Base-by-base conservation (phyloP, 768 basidiomycete species). In the Naganishia friedmannii region DNA sequence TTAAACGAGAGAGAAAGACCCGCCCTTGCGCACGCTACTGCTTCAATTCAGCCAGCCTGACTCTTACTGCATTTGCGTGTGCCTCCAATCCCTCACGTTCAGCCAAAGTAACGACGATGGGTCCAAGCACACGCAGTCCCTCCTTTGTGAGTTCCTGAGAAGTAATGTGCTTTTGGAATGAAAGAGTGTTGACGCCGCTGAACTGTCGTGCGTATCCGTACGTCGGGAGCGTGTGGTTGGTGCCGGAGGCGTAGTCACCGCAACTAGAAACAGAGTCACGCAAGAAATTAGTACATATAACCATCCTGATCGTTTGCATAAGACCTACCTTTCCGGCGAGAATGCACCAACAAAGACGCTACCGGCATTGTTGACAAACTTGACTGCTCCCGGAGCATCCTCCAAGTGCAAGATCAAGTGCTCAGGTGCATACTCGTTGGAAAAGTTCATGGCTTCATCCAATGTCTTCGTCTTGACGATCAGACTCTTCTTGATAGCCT, bases 81-180 rank as follows among this genome's bases (percentile, higher is more conserved):
- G 92, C 96, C 74, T 91, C 88, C 17, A 99, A 82, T 12, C 92
- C 93, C 83, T 99, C 96, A 77, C 93, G 91, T 74, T 96, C 93
- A 1, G 96, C 96, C 37, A 99, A 82, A 3, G 88, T 91, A 23
- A 86, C 89, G 6, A 98, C 95, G 15, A 89, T 83, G 13, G 96
- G 96, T 3, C 96, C 96, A 37, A 99, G 84, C 15, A 74, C 83
- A 74, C 84, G 84, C 67, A 99, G 83, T 19, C 96, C 96, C 7
- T 85, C 87, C 21, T 84, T 80, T 12, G 93, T 90, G 28, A 98
- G 86, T 79, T 96, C 90, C 80, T 98, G 96, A 6, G 92, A 93
- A 17, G 96, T 99, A 75, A 98, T 97, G 80, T 98, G 90, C 82
- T 99, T 99, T 79, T 97, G 94, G 89, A 98, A 99, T 1, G 93